These are phyloP conservation scores for Lasiodiplodia gonubiensis DNA, from an alignment of 2,329 filamentous ascomycete genomes.

Conservation along the genomic window DNA sequence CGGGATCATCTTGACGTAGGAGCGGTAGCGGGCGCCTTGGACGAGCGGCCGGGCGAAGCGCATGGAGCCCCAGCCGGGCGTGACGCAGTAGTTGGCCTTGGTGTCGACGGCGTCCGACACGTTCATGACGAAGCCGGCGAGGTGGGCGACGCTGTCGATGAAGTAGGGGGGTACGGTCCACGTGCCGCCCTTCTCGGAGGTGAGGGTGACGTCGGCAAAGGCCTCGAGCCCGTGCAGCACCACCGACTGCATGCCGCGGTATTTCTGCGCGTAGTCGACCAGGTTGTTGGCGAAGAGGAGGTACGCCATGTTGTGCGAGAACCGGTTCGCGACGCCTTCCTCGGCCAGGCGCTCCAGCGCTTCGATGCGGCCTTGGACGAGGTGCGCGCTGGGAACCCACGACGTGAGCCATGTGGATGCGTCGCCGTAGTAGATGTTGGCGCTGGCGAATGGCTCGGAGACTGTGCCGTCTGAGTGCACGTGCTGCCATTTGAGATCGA, in stretches of 20 bases:
- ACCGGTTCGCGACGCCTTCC: conserved; percentile 37
- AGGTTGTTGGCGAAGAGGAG: conserved; percentile 41
- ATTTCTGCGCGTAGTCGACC: conserved; percentile 44
- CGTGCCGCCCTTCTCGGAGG: conserved; percentile 7
- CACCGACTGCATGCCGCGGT: conserved; percentile 46
- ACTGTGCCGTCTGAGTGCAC: conserved; percentile 47
- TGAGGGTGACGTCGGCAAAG: conserved; percentile 31
- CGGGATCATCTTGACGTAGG: conserved; percentile 38
- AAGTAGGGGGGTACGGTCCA: conserved; percentile 33
- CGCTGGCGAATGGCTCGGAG: conserved; percentile 39
- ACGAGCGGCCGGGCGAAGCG: conserved; percentile 33
- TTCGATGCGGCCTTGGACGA: conserved; percentile 43
- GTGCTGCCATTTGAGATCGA: conserved; percentile 40
- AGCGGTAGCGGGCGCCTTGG: conserved; percentile 30
- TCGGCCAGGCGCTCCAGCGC: not conserved
- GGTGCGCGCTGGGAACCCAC: conserved; percentile 31
- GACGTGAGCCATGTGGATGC: not conserved
- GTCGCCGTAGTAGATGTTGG: conserved; percentile 13
- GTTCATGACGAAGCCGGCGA: conserved; percentile 38
- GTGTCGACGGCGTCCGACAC: conserved; percentile 33
- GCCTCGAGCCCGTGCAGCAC: conserved; percentile 46
- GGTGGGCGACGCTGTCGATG: conserved; percentile 37
- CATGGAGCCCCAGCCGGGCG: conserved; percentile 36
- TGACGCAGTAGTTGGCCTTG: conserved; percentile 34
- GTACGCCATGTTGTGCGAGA: conserved; percentile 45